Base-by-base conservation (phyloP, 495 filamentous ascomycete species). In the Penicillium manginii region DNA sequence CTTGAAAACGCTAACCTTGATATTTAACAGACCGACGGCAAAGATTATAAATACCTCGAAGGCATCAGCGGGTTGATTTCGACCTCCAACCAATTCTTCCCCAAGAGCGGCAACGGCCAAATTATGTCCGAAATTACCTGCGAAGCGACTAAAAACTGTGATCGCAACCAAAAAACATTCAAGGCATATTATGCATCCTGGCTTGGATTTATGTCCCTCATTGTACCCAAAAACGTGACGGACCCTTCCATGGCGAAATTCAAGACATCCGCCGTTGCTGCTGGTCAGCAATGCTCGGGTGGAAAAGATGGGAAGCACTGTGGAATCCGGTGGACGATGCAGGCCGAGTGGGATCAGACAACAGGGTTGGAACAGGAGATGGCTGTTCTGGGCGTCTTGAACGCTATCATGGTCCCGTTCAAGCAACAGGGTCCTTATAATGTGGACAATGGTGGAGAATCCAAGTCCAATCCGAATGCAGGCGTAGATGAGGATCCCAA, bases 171-270 rank as follows among this genome's bases (percentile, higher is more conserved):
- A 66, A 86, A 85, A 45, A 84, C 84, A 29, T 93, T 94, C 82
- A 93, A 93, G 68, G 89, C 88, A 4, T 89, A 90, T 62, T 78
- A 91, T 7, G 76, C 87, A 9, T 83, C 88, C 10, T 93, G 90
- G 88, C 83, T 96, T 74, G 86, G 87, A 1, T 80, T 84, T 10
- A 85, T 87, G 8, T 84, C 84, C 1, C 85, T 90, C 56, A 81
- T 92, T 2, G 74, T 74, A 2, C 78, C 78, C 3, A 88, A 81
- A 64, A 91, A 87, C 2, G 80, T 26, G 19, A 47, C 76, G 43
- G 69, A 79, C 39, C 64, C 67, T 8, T 84, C 94, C 70, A 84
- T 84, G 68, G 84, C 86, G 1, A 82, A 87, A 54, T 77, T 96
- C 8, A 71, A 72, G 43, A 78, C 83, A 3, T 90, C 88, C 2